phyloP scores from a whole-genome alignment of 495 filamentous ascomycete genomes.

The Aspergillus indologenus region DNA sequence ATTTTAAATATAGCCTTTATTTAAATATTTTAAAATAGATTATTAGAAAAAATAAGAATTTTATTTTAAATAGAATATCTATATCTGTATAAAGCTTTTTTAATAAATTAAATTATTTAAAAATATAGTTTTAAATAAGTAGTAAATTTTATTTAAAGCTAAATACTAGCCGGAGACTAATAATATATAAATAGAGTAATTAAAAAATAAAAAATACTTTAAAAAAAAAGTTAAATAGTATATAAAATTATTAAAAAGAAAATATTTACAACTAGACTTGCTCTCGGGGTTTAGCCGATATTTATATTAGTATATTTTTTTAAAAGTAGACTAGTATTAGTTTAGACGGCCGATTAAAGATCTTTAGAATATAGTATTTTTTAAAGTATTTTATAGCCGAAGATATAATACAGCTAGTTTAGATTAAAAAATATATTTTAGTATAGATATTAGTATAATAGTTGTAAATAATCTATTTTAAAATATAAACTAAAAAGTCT shows the following conservation, averaged over 20 bases:
- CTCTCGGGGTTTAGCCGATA: conserved; percentile 47
- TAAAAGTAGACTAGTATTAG: conserved; percentile 59
- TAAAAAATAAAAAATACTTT: conserved; percentile 10
- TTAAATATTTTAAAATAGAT: no score
- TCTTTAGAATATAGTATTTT: conserved; percentile 17
- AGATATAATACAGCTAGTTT: conserved; percentile 46
- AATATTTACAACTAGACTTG: conserved; percentile 46
- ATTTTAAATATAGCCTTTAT: no score
- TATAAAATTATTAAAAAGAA: conserved; percentile 59
- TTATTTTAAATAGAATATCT: no score
- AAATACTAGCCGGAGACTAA: conserved; percentile 69
- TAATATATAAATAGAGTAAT: conserved; percentile 74
- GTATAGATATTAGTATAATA: conserved; percentile 45
- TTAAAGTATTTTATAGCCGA: conserved; percentile 61
- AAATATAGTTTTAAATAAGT: conserved; percentile 56
- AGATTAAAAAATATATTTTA: conserved; percentile 55
- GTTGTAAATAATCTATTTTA: conserved; percentile 8
- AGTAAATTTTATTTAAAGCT: conserved; percentile 75
- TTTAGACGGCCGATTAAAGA: conserved; percentile 39
- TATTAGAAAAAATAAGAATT: no score
- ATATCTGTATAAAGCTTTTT: no score
- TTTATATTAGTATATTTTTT: conserved; percentile 56
- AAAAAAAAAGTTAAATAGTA: conserved; percentile 50
- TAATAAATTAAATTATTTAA: no score
- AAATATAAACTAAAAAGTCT: conserved; percentile 73